Conservation (phyloP, 2,329 filamentous ascomycete genomes). For the Paecilomyces niveus region DNA sequence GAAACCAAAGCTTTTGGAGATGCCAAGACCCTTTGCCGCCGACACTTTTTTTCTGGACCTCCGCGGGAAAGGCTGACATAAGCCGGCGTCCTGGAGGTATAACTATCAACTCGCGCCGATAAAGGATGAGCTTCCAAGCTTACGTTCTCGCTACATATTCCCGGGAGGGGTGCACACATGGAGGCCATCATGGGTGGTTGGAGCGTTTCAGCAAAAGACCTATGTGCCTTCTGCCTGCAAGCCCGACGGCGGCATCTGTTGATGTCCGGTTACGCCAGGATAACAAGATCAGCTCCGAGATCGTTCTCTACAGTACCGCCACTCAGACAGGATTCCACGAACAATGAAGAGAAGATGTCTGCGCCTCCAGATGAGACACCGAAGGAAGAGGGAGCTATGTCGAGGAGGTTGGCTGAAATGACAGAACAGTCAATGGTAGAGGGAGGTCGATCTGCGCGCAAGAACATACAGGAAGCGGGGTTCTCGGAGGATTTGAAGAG, state of each 20-base stretch:
- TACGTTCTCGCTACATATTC: not conserved
- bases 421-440: conserved; percentile 52
- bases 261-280: not conserved
- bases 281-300: not conserved
- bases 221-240: conserved; percentile 3
- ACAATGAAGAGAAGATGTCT: conserved; percentile 7
- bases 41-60: conserved; percentile 12
- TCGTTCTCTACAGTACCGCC: conserved; percentile 12
- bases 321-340: conserved; percentile 15
- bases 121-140: not conserved
- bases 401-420: conserved; percentile 51
- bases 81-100: conserved; percentile 6
- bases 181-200: not conserved
- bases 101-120: not conserved
- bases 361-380: conserved; percentile 12
- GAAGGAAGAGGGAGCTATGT: conserved; percentile 49
- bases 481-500: conserved; percentile 56
- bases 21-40: conserved; percentile 12
- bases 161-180: not conserved
- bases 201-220: not conserved
- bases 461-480: conserved; percentile 53
- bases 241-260: not conserved
- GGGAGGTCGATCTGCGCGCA: conserved; percentile 48
- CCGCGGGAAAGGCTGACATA: conserved; percentile 28
- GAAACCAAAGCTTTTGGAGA: conserved; percentile 10